Evolutionary conservation across 495 filamentous ascomycete species (phyloP).

Genomic region (Cercophora sp.): DNA sequence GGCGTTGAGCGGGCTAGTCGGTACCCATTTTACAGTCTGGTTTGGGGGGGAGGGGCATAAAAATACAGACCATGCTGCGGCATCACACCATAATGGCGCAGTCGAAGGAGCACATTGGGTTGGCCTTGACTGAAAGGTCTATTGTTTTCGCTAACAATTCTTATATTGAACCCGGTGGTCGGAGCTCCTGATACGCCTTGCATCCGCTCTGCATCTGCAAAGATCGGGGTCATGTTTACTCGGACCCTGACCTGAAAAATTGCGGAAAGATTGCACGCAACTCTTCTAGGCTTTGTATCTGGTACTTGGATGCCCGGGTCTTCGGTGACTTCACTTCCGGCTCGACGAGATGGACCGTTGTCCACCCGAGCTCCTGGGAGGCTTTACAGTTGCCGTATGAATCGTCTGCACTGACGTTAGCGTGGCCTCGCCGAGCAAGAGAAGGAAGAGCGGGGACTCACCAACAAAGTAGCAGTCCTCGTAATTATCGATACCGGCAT

Average conservation of each 20-base stretch:
- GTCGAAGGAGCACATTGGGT: no score
- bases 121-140: no score
- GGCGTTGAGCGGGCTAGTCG: no score
- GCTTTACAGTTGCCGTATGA: conserved; percentile 69
- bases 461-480: conserved; percentile 83
- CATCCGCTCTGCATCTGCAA: no score
- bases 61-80: no score
- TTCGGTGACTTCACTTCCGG: conserved; percentile 55
- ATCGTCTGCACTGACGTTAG: conserved; percentile 59
- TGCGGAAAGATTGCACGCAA: conserved; percentile 69
- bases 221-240: no score
- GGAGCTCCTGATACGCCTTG: no score
- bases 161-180: no score
- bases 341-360: conserved; percentile 75
- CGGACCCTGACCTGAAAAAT: conserved; percentile 56
- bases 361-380: conserved; percentile 75
- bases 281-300: conserved; percentile 69
- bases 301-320: conserved; percentile 58
- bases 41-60: no score
- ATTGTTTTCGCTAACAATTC: no score
- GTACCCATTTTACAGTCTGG: no score
- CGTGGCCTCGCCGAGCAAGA: neutral
- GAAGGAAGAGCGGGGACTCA: conserved; percentile 35
- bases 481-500: conserved; percentile 54
- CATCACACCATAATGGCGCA: no score